phyloP scores from a whole-genome alignment of 2,329 filamentous ascomycete species.

The Aureobasidium sp. region DNA sequence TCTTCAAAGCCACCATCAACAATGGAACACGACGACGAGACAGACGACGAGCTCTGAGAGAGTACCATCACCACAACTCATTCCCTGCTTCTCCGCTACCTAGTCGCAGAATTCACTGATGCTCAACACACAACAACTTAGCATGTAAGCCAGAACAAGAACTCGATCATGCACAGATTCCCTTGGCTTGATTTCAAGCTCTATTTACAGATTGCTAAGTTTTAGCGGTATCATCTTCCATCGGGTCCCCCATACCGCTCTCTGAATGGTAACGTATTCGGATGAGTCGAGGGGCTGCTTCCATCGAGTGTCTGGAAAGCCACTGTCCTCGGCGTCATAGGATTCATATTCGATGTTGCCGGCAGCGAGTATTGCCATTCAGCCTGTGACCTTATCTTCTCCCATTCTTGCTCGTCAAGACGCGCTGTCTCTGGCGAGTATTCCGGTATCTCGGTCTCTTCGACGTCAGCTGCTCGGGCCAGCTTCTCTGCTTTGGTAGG shows the following conservation, averaged over 20 bases:
- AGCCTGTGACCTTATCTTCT: conserved; percentile 43
- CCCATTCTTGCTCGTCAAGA: conserved; percentile 47
- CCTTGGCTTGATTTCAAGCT: not conserved
- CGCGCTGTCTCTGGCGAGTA: conserved; percentile 26
- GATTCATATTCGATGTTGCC: conserved; percentile 36
- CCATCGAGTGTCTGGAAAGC: conserved; percentile 56
- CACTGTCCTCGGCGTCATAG: conserved; percentile 58
- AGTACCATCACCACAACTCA: not conserved
- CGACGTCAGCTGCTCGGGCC: conserved; percentile 23
- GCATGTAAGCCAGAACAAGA: conserved; percentile 1
- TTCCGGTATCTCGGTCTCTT: conserved; percentile 22
- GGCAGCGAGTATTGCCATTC: conserved; percentile 37
- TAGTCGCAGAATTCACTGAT: not conserved
- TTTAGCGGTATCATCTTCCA: not conserved
- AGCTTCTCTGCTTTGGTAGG: conserved; percentile 33
- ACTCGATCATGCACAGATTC: not conserved
- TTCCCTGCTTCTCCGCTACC: not conserved
- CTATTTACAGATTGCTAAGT: conserved; percentile 1
- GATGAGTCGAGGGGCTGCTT: conserved; percentile 19
- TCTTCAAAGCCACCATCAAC: not conserved
- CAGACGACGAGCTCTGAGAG: conserved; percentile 26
- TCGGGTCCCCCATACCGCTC: conserved; percentile 22
- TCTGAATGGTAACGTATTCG: conserved; percentile 24
- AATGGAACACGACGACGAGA: conserved; percentile 26
- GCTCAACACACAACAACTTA: not conserved